Conservation (phyloP, 371 early-diverging fungal genomes). For the Mucor piriformis region DNA sequence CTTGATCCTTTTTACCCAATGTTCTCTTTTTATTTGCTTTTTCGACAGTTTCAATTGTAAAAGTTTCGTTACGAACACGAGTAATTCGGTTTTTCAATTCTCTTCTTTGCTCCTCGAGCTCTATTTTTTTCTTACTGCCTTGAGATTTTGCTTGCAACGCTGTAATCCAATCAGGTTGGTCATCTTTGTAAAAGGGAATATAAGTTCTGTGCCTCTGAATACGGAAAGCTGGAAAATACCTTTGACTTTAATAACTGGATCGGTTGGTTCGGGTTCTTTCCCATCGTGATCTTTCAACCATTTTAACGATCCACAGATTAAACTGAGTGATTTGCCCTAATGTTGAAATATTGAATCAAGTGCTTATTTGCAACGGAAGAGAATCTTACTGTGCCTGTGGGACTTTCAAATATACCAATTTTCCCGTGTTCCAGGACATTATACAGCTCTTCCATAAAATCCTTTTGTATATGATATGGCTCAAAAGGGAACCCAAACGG, state of each 20-base stretch:
- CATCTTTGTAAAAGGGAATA: not conserved
- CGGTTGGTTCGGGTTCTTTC: not conserved
- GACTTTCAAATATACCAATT: conserved; percentile 87
- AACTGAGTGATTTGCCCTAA: conserved; percentile 85
- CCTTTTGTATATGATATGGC: conserved; percentile 79
- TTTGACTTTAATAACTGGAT: not conserved
- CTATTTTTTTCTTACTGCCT: conserved; percentile 10
- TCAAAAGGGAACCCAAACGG: conserved; percentile 67
- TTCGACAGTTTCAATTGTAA: not conserved
- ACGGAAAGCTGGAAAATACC: not conserved
- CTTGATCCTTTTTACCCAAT: not conserved
- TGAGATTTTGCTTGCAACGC: conserved; percentile 27
- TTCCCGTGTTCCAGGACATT: conserved; percentile 65
- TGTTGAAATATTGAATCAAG: not conserved
- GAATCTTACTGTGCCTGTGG: conserved; percentile 88
- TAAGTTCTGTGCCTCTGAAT: no score
- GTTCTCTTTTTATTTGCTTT: conserved; percentile 21
- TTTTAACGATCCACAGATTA: conserved; percentile 81
- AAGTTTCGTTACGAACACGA: conserved; percentile 20
- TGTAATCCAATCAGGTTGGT: conserved; percentile 54
- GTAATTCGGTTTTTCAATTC: conserved; percentile 37
- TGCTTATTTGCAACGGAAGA: no score
- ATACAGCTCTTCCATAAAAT: conserved; percentile 81
- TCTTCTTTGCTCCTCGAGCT: conserved; percentile 19
- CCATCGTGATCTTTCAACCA: conserved; percentile 75